phyloP scores from a whole-genome alignment of 805 yeast species.

The Candida maris region DNA sequence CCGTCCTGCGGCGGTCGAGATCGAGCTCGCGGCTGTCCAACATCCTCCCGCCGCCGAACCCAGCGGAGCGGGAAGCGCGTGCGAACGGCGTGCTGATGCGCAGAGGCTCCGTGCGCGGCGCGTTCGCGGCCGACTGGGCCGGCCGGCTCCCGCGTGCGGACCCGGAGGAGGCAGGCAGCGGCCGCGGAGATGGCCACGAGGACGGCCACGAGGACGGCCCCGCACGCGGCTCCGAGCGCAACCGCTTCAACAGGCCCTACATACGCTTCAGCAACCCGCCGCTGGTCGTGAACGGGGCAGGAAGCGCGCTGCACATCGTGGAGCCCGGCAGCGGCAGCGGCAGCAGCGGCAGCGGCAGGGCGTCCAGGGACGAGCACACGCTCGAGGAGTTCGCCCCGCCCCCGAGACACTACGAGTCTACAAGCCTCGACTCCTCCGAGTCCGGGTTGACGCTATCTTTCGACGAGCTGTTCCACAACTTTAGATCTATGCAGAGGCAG shows the following conservation, averaged over 20 bases:
- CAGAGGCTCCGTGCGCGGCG: conserved; percentile 3
- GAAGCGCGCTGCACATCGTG: not conserved
- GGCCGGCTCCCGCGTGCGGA: too few relatives aligned
- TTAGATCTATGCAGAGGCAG: conserved; percentile 9
- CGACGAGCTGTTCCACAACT: conserved; percentile 7
- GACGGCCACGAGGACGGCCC: too few relatives aligned
- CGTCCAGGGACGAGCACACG: not conserved
- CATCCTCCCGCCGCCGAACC: not conserved
- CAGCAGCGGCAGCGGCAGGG: conserved; percentile 1
- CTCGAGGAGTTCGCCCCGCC: not conserved
- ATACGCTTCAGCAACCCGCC: conserved; percentile 14
- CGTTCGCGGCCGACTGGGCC: not conserved
- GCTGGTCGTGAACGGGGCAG: conserved; percentile 7
- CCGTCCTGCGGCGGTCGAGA: not conserved
- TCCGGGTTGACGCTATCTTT: conserved; percentile 4
- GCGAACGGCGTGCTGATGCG: conserved; percentile 1
- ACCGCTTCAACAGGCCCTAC: conserved; percentile 13
- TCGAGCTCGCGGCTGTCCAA: not conserved
- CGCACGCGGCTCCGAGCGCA: conserved; percentile 1
- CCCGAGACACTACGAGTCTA: not conserved
- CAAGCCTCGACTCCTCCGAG: not conserved
- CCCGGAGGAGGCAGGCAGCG: too few relatives aligned
- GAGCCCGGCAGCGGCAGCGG: too few relatives aligned
- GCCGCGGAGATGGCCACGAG: not conserved
- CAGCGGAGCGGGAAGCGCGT: conserved; percentile 1